Evolutionary conservation across 768 basidiomycete species (phyloP).

Genomic region (Naganishia vaughanmartiniae): DNA sequence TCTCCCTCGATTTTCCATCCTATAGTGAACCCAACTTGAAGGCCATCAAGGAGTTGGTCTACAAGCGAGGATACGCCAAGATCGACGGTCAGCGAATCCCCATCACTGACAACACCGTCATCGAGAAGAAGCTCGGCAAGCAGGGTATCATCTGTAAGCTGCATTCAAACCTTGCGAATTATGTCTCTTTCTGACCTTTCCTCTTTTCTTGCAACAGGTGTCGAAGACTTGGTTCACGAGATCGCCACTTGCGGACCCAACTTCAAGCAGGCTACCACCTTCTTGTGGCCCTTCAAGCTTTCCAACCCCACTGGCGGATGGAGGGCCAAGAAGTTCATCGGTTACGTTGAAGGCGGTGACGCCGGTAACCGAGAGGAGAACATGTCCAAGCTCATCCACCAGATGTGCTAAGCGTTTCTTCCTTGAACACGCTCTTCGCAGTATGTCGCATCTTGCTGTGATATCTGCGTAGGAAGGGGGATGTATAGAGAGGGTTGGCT

Average conservation of each 20-base stretch:
- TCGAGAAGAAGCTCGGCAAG: constrained; percentile 85
- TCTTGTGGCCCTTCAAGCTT: constrained; percentile 99
- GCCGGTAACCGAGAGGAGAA: constrained; percentile 93
- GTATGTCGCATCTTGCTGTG: background rate
- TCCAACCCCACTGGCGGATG: constrained; percentile 98
- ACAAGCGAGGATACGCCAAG: constrained; percentile 99
- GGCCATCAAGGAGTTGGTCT: constrained; percentile 91
- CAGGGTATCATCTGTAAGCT: constrained; percentile 79
- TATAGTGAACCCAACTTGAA: constrained; percentile 90
- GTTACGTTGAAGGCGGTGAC: constrained; percentile 88
- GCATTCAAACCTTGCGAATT: too few species aligned
- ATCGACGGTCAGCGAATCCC: constrained; percentile 96
- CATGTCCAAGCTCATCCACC: constrained; percentile 94
- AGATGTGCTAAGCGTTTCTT: constrained; percentile 49
- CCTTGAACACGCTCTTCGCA: background rate
- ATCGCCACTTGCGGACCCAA: constrained; percentile 92
- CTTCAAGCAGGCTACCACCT: constrained; percentile 88
- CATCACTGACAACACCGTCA: constrained; percentile 85
- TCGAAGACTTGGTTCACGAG: constrained; percentile 97
- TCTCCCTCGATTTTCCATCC: constrained; percentile 25
- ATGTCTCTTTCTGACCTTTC: background rate
- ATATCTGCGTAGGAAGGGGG: background rate
- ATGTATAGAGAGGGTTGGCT: background rate
- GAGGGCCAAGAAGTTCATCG: constrained; percentile 91
- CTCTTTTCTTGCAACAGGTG: constrained; percentile 42